Conservation (phyloP, 164 flowering plant genomes). For the Echeveria elegans region DNA sequence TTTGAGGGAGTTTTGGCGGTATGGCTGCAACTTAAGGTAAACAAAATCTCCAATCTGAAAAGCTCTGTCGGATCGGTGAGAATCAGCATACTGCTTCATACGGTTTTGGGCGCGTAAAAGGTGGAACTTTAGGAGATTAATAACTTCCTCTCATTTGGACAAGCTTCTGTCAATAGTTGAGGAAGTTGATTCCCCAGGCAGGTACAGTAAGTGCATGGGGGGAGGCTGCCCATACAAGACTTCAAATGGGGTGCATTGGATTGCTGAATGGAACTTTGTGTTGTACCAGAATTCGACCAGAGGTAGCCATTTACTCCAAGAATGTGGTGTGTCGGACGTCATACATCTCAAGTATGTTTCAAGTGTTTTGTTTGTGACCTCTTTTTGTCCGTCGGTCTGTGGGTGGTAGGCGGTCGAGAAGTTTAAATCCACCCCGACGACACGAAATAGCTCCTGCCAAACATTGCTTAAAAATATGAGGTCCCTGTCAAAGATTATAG, state of each 20-base stretch:
- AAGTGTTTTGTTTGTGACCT: background rate
- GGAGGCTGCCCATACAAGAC: background rate
- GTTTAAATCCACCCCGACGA: background rate
- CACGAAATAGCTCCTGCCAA: background rate
- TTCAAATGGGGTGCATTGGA: constrained; percentile 3
- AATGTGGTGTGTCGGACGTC: background rate
- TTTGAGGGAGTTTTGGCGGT: no score
- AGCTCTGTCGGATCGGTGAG: background rate
- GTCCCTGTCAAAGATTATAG: constrained; percentile 8
- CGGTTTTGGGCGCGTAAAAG: background rate
- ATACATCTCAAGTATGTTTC: constrained; percentile 8
- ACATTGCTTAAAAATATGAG: background rate
- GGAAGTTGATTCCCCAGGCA: background rate
- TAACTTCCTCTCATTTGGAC: background rate
- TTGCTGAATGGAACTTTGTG: constrained; percentile 9
- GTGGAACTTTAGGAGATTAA: background rate
- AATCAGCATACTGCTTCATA: background rate
- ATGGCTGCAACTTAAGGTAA: no score
- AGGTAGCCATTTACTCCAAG: constrained; percentile 8
- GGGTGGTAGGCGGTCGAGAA: constrained; percentile 1
- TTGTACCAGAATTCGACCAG: constrained; percentile 14
- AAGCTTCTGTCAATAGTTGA: background rate
- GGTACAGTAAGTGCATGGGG: background rate
- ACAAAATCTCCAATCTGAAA: background rate
- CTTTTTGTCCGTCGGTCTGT: constrained; percentile 8